A percentile compares a stretch with the other conserved stretches of the same genome.
Evolutionary conservation across 2,329 filamentous ascomycete species (phyloP).

Genomic region (Seiridium unicorne): DNA sequence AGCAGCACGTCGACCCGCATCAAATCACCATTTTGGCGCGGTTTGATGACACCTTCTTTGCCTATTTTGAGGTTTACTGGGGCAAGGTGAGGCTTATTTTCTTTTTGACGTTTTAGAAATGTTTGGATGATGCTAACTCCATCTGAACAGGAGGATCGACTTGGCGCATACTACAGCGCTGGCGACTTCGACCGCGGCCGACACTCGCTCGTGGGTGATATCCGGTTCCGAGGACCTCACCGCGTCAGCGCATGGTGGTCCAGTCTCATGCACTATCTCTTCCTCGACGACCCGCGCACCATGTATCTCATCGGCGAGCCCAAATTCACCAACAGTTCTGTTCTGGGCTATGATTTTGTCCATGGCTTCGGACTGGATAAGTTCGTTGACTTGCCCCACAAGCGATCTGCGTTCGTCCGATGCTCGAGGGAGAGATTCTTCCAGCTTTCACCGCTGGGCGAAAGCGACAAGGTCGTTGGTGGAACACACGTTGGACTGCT

Average conservation of each 20-base stretch:
- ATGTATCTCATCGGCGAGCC: conserved; percentile 65
- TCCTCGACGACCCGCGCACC: conserved; percentile 60
- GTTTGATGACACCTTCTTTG: conserved; percentile 70
- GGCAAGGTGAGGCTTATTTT: conserved; percentile 45
- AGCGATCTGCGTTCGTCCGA: conserved; percentile 65
- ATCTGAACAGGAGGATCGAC: conserved; percentile 46
- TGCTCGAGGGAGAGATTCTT: conserved; percentile 69
- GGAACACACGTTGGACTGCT: conserved; percentile 52
- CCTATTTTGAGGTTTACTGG: conserved; percentile 83
- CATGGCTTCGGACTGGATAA: conserved; percentile 73
- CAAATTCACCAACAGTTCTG: conserved; percentile 66
- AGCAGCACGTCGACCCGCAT: conserved; percentile 70
- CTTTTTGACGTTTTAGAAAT: no score
- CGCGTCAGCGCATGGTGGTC: conserved; percentile 62
- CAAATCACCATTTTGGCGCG: conserved; percentile 67
- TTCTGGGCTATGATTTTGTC: conserved; percentile 72
- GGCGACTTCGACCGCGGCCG: conserved; percentile 57
- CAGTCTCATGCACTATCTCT: conserved; percentile 61
- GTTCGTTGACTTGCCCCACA: conserved; percentile 70
- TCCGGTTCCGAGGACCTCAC: conserved; percentile 58
- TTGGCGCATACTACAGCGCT: conserved; percentile 55
- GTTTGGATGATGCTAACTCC: not conserved
- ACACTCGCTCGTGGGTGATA: conserved; percentile 58
- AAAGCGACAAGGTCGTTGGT: conserved; percentile 54
- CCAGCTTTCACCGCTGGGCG: conserved; percentile 60